Conservation (phyloP, 768 basidiomycete genomes). For the Boletus barrowsii region DNA sequence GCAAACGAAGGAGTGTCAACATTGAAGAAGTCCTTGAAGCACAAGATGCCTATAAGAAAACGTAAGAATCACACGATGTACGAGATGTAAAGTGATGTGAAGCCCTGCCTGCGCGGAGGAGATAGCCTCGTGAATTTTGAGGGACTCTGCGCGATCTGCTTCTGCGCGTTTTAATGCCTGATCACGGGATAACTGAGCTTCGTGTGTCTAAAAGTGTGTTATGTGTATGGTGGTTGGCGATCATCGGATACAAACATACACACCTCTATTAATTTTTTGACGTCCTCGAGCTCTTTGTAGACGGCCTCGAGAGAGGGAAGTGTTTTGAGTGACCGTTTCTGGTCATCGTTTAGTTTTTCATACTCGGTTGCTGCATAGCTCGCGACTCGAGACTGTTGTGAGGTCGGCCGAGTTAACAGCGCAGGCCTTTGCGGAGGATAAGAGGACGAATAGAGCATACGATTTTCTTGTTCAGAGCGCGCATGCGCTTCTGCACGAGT, state of each 20-base stretch:
- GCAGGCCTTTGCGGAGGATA: neutral
- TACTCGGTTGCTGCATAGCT: conserved; percentile 63
- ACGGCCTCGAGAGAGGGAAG: conserved; percentile 75
- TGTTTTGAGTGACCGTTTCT: conserved; percentile 67
- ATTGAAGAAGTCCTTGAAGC: conserved; percentile 46
- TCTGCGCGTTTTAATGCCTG: conserved; percentile 52
- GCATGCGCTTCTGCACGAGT: conserved; percentile 74
- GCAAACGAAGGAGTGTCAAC: conserved; percentile 59
- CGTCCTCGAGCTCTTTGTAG: conserved; percentile 78
- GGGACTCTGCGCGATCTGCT: conserved; percentile 52
- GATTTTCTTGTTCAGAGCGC: conserved; percentile 79
- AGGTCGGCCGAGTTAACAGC: conserved; percentile 8
- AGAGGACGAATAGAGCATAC: conserved; percentile 41
- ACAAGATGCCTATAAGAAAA: conserved; percentile 39
- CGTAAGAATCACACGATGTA: neutral
- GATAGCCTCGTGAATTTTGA: conserved; percentile 54
- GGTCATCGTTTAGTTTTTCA: conserved; percentile 84
- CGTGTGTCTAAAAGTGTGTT: conserved; percentile 46
- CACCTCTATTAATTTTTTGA: conserved; percentile 84
- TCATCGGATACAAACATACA: conserved; percentile 36
- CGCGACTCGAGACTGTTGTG: conserved; percentile 63
- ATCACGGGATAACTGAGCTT: conserved; percentile 60
- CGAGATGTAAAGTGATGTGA: neutral
- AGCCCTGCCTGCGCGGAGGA: conserved; percentile 54
- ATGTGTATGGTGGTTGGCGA: neutral